A percentile compares a stretch with the other conserved stretches of the same genome.
Conservation (phyloP, 192 early-diverging fungal genomes). For the Cladochytrium replicatum region DNA sequence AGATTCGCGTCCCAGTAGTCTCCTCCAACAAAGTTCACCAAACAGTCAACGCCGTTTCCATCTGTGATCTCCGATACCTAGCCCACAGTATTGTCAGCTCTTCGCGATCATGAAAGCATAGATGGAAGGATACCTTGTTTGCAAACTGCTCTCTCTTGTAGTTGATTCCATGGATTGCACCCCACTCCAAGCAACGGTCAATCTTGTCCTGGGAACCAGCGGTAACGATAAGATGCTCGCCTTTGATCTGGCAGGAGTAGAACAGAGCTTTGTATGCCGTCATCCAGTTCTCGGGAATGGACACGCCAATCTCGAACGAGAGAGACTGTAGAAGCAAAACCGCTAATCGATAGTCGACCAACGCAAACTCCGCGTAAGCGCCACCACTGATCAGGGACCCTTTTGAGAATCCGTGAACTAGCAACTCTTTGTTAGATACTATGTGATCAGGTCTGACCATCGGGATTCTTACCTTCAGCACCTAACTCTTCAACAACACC, state of each 20-base stretch:
- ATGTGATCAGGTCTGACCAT: too few species aligned
- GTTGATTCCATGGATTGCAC: constrained; percentile 73
- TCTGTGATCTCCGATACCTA: constrained; percentile 58
- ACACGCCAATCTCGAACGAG: constrained; percentile 66
- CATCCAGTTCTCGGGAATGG: constrained; percentile 70
- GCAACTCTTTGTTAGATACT: too few species aligned
- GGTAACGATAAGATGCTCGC: constrained; percentile 77
- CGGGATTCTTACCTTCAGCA: constrained; percentile 20
- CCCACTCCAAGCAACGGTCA: constrained; percentile 52
- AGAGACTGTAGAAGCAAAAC: constrained; percentile 55
- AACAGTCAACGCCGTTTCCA: constrained; percentile 64
- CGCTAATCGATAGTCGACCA: constrained; percentile 41
- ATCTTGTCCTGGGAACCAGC: constrained; percentile 67
- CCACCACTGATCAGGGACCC: constrained; percentile 61
- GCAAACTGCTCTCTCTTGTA: constrained; percentile 69
- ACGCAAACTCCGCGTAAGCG: constrained; percentile 68
- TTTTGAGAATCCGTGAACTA: too few species aligned
- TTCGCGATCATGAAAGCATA: too few species aligned
- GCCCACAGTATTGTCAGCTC: too few species aligned
- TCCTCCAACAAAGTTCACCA: constrained; percentile 76
- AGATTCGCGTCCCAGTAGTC: constrained; percentile 33
- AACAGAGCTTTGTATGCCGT: constrained; percentile 75
- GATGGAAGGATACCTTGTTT: constrained; percentile 8
- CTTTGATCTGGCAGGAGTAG: constrained; percentile 68
- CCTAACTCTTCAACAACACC: constrained; percentile 49